These are phyloP conservation scores for Astragalus membranaceus DNA, from an alignment of 306 rosid species.

Conservation along the genomic window DNA sequence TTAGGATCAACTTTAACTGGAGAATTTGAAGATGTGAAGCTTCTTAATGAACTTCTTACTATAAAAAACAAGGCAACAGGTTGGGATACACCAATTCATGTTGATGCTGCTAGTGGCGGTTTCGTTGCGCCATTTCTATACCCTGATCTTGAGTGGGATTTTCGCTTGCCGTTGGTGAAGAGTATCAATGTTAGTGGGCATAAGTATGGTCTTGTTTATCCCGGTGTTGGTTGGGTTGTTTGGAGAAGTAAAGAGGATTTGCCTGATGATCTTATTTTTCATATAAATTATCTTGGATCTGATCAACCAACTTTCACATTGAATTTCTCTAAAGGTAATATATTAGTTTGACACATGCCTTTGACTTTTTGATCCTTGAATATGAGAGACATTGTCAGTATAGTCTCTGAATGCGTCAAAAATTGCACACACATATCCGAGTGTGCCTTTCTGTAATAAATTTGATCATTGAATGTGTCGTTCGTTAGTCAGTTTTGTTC, in stretches of 20 bases:
- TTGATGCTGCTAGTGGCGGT: slow-evolving; percentile 88
- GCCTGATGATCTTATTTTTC: slow-evolving; percentile 81
- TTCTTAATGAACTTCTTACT: slow-evolving; percentile 58
- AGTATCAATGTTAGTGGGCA: slow-evolving; percentile 91
- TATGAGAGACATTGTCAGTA: too few relatives aligned
- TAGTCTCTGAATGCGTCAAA: neutral
- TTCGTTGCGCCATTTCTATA: slow-evolving; percentile 76
- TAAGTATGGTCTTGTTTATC: slow-evolving; percentile 87
- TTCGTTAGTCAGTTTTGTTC: too few relatives aligned
- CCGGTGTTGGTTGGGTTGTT: slow-evolving; percentile 92
- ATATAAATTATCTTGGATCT: slow-evolving; percentile 87
- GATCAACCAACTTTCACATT: slow-evolving; percentile 95
- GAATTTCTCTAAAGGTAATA: slow-evolving; percentile 82
- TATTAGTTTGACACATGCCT: neutral
- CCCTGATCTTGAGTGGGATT: slow-evolving; percentile 79
- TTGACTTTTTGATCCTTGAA: neutral
- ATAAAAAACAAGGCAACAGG: slow-evolving; percentile 71
- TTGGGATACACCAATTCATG: slow-evolving; percentile 68
- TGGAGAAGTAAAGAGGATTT: slow-evolving; percentile 77
- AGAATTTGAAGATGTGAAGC: slow-evolving; percentile 91
- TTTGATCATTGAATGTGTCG: too few relatives aligned
- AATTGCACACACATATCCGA: too few relatives aligned
- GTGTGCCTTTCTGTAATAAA: too few relatives aligned
- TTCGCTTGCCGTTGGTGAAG: slow-evolving; percentile 70
- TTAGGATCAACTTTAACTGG: slow-evolving; percentile 85